Base-by-base conservation (phyloP, 2,329 filamentous ascomycete species). In the Penicillium fuscoglaucum region DNA sequence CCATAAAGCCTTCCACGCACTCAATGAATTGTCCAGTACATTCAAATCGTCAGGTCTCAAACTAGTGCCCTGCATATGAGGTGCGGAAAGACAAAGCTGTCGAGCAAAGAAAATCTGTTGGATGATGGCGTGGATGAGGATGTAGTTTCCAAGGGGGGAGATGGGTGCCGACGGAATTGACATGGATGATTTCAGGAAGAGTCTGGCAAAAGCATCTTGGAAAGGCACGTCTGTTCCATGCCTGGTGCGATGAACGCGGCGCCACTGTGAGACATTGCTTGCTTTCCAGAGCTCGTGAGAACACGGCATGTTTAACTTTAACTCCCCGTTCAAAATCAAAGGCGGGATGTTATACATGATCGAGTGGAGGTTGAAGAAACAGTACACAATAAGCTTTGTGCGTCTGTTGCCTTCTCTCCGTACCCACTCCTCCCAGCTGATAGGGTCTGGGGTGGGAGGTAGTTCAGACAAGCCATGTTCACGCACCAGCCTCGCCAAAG, bases 311-410 rank as follows among this genome's bases (percentile, higher is more conserved):
- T 79, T 78, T 61, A 85, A 69, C 52, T 79, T 79, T 51, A 86
- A 68, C 68, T 86, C 82, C 33, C 78, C 77, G 64, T 83, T 85
- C 52, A 84, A 67, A 28, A 87, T 80, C 44, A 84, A 74, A 0
- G 84, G 84, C 29, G 84, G 83, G 15, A 85, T 83, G 68, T 86
- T 83, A 74, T 85, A 87, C 64, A 84, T 84, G 54, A 87, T 84
- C 35, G 81, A 84, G 61, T 86, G 84, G 2, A 87, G 75, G 64
- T 86, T 85, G 59, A 84, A 83, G 63, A 86, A 80, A 69, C 82
- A 80, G 69, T 84, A 82, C 58, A 84, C 80, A 59, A 84, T 81
- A 53, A 84, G 75, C 66, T 85, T 83, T 21, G 82, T 85, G 55
- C 82, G 78, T 63, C 79, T 78, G 57, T 78, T 79, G 2, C 79